These are phyloP conservation scores for Lecanoromycetidae sp. DNA, from an alignment of 2,329 filamentous ascomycete genomes.

Conservation along the genomic window DNA sequence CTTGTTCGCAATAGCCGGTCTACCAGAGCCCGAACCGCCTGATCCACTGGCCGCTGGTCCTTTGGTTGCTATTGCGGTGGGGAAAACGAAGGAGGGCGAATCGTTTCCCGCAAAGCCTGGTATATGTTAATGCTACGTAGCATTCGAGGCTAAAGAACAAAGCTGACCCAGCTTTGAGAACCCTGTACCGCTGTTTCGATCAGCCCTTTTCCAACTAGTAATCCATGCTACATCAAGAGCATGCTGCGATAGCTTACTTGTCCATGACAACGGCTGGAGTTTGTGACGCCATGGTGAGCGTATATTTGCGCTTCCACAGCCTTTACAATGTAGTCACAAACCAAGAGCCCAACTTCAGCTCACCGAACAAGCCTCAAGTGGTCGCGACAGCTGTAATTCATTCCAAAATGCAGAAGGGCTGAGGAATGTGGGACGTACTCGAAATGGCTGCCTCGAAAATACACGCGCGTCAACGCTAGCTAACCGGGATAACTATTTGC, in stretches of 20 bases:
- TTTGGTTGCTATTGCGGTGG: constrained; percentile 95
- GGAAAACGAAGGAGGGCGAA: constrained; percentile 97
- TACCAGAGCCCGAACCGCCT: constrained; percentile 66
- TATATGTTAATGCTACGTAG: constrained; percentile 26
- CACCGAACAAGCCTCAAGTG: not conserved
- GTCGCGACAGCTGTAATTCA: not conserved
- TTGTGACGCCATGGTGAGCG: constrained; percentile 70
- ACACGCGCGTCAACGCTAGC: constrained; percentile 6
- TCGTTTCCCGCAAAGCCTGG: constrained; percentile 97
- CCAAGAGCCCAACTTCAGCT: not conserved
- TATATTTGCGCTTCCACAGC: not conserved
- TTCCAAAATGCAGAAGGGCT: not conserved
- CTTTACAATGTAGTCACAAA: too few species aligned
- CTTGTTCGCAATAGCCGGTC: constrained; percentile 85
- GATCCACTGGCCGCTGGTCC: constrained; percentile 56
- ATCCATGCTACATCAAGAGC: too few species aligned
- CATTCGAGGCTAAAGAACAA: constrained; percentile 12
- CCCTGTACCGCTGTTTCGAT: constrained; percentile 71
- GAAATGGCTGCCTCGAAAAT: not conserved
- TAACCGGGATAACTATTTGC: too few species aligned
- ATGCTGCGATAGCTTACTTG: constrained; percentile 58
- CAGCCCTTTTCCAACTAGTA: constrained; percentile 6
- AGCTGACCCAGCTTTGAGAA: constrained; percentile 92
- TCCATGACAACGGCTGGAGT: constrained; percentile 99
- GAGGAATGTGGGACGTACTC: not conserved